Base-by-base conservation (phyloP, 306 rosid species). In the Amphicarpaea edgeworthii region DNA sequence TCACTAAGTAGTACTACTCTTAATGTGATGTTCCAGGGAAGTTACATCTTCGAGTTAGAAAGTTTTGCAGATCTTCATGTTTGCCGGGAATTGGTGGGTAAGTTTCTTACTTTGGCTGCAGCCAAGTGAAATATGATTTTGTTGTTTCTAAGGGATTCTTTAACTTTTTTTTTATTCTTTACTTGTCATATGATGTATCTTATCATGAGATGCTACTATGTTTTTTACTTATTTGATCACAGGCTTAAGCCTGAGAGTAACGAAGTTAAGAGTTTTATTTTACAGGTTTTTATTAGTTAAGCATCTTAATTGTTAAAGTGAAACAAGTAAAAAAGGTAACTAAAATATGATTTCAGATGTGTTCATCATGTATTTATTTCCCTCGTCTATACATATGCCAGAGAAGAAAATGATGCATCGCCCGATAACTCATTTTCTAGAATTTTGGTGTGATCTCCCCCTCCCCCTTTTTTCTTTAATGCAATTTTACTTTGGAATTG, bases 21-120 rank as follows among this genome's bases (percentile, higher is more conserved):
- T 49, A 19, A 7, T 72, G 64, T 81, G 72, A 67, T 85, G 72
- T 79, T 77, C 3, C 89, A 89, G 99, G 99, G 90, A 45, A 89
- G 92, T 84, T 87, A 86, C 86, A 92, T 95, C 72, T 95, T 95
- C 53, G 97, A 95, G 88, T 89, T 92, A 59, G 90, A 88, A 81
- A 86, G 77, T 71, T 95, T 81, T 83, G 16, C 90, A 2, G 97
- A 95, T 90, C 96, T 95, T 65, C 92, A 92, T 73, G 83, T 58
- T 30, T 90, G 96, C 82, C 91, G 99, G 49, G 97, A 95, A 65
- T 77, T 90, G 57, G 88, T 90, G 17, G 97, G 99, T 95, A 82
- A 90, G 85, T 79, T 73, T 54, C 70, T 78, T 75, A 37, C 54
- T 62, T 41, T 53, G 60, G 65, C 32, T 59, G 24, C 28, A 37